A percentile compares a stretch with the other conserved stretches of the same genome.
Conservation (phyloP, 2,329 filamentous ascomycete genomes). For the Botrytis hyacinthi region DNA sequence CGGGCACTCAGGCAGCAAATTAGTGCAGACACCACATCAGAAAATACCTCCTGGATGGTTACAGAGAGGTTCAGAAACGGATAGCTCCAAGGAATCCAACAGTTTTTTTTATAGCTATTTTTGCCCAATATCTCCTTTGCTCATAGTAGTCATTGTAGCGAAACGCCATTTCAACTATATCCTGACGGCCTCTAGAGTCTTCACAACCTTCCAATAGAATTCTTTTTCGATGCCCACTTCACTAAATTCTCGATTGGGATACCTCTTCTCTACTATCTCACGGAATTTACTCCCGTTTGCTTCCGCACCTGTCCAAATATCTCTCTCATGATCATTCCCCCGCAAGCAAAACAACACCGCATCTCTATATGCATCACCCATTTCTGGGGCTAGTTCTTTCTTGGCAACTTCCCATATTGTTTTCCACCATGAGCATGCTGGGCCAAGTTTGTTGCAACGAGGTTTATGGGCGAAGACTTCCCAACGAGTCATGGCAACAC, state of each 20-base stretch:
- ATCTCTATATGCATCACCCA: neutral
- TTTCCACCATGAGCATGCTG: neutral
- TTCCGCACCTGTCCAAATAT: neutral
- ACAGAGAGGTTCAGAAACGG: neutral
- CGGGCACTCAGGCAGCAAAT: neutral
- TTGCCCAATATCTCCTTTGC: neutral
- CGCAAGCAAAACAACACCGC: neutral
- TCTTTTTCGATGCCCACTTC: neutral
- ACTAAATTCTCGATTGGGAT: neutral
- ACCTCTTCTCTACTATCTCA: neutral
- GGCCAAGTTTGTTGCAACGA: neutral
- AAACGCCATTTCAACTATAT: neutral
- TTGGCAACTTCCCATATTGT: neutral
- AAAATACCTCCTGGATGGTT: neutral
- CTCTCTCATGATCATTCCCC: neutral
- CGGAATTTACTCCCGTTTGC: neutral
- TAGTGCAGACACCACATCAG: neutral
- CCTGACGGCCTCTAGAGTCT: neutral
- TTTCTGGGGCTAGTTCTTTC: neutral
- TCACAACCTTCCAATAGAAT: neutral
- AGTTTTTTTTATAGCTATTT: neutral
- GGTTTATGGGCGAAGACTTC: neutral
- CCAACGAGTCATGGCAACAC: neutral
- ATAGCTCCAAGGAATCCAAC: neutral
- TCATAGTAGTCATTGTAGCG: neutral